Base-by-base conservation (phyloP, 495 filamentous ascomycete species). In the Aspergillus carlsbadensis region DNA sequence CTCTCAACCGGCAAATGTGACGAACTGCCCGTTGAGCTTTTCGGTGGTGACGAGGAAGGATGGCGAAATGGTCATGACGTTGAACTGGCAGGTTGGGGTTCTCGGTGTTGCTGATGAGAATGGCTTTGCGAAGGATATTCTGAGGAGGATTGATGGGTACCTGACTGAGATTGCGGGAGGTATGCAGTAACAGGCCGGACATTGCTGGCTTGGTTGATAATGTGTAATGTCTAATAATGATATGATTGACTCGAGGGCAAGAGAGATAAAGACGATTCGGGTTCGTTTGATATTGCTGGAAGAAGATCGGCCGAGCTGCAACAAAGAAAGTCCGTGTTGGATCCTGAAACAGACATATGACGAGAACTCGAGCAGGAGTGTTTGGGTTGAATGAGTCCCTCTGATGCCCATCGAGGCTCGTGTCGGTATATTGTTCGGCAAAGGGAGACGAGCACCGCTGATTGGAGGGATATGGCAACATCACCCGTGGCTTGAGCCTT, bases 371-470 rank as follows among this genome's bases (percentile, higher is more conserved):
- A 29, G 26, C 5, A 73, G 76, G 34, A 77, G 68, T 18, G 36
- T 1, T 5, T 64, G 11, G 70, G 62, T 29, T 65, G 66, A 11
- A 53, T 54, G 40, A 76, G 71, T 47, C 52, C 77, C 21, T 64
- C 61, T 10, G 64, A 62, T 13, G 59, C 57, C 34, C 71, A 67
- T 45, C 52, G 72, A 39, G 63, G 44, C 8, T 73, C 67, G 24
- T 69, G 26, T 40, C 64, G 53, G 14, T 18, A 65, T 15, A 51
- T 75, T 10, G 77, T 78, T 52, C 66, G 71, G 56, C 51, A 77
- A 33, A 62, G 74, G 10, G 70, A 74, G 20, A 73, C 77, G 26
- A 29, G n/a, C 26, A 29, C 4, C 3, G 26, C 26, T 29, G 26
- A 29, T 29, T 29, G 26, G 26, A 29, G 26, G 26, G 26, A 29